Evolutionary conservation across 192 early-diverging fungal genomes (phyloP).

Genomic region (Lunasporangiospora selenospora): DNA sequence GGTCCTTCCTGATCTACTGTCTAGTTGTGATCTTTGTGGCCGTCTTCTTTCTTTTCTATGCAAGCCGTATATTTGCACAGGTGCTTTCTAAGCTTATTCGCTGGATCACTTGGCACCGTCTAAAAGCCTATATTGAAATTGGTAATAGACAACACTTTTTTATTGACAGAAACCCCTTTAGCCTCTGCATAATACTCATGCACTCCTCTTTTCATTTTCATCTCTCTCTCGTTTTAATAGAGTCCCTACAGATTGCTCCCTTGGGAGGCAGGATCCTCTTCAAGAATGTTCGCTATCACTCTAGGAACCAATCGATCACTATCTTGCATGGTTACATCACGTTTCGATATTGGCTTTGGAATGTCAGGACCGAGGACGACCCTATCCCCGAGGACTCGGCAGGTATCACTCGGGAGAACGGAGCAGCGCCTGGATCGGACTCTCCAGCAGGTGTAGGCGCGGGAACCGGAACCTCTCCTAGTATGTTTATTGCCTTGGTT

Average conservation of each 20-base stretch:
- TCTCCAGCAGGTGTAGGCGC: too few species aligned
- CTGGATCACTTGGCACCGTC: constrained; percentile 72
- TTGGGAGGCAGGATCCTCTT: constrained; percentile 80
- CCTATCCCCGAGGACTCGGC: constrained; percentile 43
- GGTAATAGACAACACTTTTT: constrained; percentile 53
- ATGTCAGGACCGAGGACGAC: constrained; percentile 55
- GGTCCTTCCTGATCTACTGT: constrained; percentile 72
- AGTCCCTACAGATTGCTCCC: constrained; percentile 71
- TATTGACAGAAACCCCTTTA: background rate
- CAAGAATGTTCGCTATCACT: constrained; percentile 74
- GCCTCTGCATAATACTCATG: background rate
- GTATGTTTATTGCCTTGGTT: too few species aligned
- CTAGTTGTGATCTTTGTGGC: constrained; percentile 68
- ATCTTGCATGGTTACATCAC: constrained; percentile 78
- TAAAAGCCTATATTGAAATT: constrained; percentile 72
- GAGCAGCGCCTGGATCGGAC: too few species aligned
- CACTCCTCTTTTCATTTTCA: background rate
- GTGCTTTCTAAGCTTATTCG: constrained; percentile 66
- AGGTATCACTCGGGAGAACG: too few species aligned
- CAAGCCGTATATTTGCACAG: constrained; percentile 66
- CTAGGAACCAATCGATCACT: constrained; percentile 71
- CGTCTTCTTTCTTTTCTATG: constrained; percentile 80
- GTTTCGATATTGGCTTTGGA: constrained; percentile 75
- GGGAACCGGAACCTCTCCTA: too few species aligned
- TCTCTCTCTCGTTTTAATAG: constrained; percentile 41